Base-by-base conservation (phyloP, 305 asterid species). In the Fraxinus dipetala region DNA sequence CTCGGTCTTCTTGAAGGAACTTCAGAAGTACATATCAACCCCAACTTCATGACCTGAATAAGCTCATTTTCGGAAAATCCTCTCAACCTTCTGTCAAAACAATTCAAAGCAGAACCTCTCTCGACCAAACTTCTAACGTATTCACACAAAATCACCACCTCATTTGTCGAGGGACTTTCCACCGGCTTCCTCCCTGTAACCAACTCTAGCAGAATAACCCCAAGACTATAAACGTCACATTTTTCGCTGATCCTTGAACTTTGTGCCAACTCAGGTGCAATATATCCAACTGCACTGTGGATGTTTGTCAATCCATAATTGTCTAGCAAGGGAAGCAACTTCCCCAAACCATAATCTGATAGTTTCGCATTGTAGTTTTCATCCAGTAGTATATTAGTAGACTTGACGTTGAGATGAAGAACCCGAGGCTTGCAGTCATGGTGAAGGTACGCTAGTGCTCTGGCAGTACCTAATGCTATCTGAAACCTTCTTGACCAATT, bases 211-310 rank as follows among this genome's bases (percentile, higher is more conserved):
- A 95, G 87, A 74, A 95, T 72, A 4, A 95, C 93, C 1, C 98
- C 98, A 10, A 91, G 93, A 85, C 99, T 91, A 83, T 92, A 95
- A 34, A 95, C 97, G 38, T 95, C 97, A 36, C 96, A 94, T 84
- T 93, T 95, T 6, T 94, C 97, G 38, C 92, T 91, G 5, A 86
- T 80, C 22, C 95, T 86, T 43, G 89, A 87, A 77, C 97, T 90
- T 82, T 91, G 94, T n/a, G 97, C 95, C 78, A 95, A 89, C 89
- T 95, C 99, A 0, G 99, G 99, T 0, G 99, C 98, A 75, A 94
- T 88, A 31, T 95, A 95, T 4, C 99, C 99, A 5, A 91, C 98
- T 8, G 97, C 92, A 82, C 90, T 93, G 87, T 95, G 98, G 59
- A 89, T 83, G 63, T 89, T 91, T 22, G 94, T 88, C 74, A 91